Evolutionary conservation across 1,284 basidiomycete genomes (phyloP), one percentile per base, ranked within the genome.

Genomic region (Singerocomus inundabilis): DNA sequence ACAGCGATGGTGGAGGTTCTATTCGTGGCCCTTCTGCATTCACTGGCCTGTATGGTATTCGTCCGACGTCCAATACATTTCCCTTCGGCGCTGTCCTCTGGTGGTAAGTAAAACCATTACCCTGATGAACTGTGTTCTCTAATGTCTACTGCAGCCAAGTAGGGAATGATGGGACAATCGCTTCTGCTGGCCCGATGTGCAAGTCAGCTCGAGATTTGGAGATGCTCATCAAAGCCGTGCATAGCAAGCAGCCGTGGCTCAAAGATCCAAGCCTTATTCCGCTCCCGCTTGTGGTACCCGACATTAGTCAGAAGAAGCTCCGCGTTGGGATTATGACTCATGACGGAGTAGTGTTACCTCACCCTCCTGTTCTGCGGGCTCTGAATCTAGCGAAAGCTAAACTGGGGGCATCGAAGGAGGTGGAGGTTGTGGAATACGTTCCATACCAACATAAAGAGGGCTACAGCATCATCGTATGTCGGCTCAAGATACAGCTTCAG

Each of bases 271-370:
- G 61, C 21, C 64, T 72, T 1, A 49, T 74, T n/a, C 68, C 69
- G 7, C 66, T 77, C 18, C 70, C 73, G 1, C 75, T 77, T 62
- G 35, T 39, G 48, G 46, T 57, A 33, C 61, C 54, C 39, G 48
- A 52, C 38, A 50, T 57, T 28, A 62, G 44, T 21, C 49, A 58
- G 32, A 62, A 44, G 44, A 66, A 66, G 50, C 62, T 79, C 18
- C 72, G 70, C 18, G 67, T 80, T 46, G 76, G 72, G 9, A 61
- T 81, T 31, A 68, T 79, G 64, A 61, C 62, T 57, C 67, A 77
- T 54, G 77, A 82, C 48, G 75, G 72, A 2, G 64, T 73, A 6
- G 74, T 76, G 5, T 55, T 63, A 13, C 77, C 80, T 6, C 72
- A 74, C 26, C 74, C 78, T 15, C 77, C 78, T 0, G 63, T 76